Percentiles rank a stretch among this genome's conserved stretches.
These are phyloP conservation scores for Microsporum ferrugineum DNA, from an alignment of 2,329 filamentous ascomycete genomes.

Conservation along the genomic window DNA sequence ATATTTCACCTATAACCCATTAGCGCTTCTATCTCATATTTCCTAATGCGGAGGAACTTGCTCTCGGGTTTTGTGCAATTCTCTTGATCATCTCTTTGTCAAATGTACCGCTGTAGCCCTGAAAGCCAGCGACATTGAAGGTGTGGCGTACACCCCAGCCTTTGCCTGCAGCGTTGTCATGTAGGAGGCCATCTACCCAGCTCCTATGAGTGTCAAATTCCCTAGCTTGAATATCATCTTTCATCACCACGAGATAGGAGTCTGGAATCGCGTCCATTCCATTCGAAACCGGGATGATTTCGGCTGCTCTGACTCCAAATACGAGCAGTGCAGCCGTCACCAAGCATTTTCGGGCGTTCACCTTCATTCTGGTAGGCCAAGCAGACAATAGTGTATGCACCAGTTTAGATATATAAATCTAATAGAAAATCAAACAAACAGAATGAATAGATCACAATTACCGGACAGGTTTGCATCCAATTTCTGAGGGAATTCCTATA, in stretches of 20 bases:
- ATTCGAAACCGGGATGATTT: conserved; percentile 5
- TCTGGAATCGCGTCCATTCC: conserved; percentile 6
- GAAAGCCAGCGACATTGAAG: conserved; percentile 8
- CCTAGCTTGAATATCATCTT: conserved; percentile 1
- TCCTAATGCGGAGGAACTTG: neutral
- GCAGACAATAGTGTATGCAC: neutral
- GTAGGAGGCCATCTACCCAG: neutral
- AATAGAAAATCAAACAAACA: too few species aligned
- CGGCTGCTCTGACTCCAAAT: conserved; percentile 6
- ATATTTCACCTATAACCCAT: conserved; percentile 10
- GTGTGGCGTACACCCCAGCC: neutral
- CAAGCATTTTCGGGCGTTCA: neutral
- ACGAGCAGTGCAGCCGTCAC: neutral
- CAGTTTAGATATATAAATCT: too few species aligned
- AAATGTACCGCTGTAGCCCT: conserved; percentile 10
- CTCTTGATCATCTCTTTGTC: conserved; percentile 7
- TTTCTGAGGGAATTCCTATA: too few species aligned
- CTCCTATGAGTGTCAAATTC: conserved; percentile 6
- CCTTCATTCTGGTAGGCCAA: neutral
- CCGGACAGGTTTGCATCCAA: too few species aligned
- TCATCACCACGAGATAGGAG: conserved; percentile 13
- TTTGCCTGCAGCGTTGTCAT: neutral
- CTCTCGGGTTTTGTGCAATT: conserved; percentile 5
- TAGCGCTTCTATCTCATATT: neutral
- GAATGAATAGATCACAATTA: too few species aligned